These are phyloP conservation scores for Phytophthora sp. DNA, from an alignment of 352 stramenopile genomes.

Conservation along the genomic window DNA sequence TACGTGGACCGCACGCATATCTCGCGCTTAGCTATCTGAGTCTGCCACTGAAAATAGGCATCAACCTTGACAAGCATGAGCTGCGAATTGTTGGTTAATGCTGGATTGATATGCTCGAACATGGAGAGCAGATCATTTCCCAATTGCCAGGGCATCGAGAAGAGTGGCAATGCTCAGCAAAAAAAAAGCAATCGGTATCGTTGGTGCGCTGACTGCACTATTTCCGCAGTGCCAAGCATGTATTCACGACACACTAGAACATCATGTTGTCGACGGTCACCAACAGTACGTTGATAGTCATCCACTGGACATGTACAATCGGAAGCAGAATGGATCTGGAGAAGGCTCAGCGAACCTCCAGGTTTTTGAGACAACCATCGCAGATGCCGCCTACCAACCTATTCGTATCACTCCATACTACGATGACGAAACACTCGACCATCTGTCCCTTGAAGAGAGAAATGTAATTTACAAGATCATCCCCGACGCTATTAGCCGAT, in stretches of 20 bases:
- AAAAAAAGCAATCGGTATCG: neutral
- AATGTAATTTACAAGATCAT: conserved; percentile 63
- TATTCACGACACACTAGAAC: conserved; percentile 38
- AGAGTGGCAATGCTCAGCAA: neutral
- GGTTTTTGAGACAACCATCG: conserved; percentile 41
- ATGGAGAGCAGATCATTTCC: neutral
- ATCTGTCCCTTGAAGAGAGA: conserved; percentile 46
- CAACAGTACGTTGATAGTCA: conserved; percentile 36
- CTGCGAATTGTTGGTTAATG: too few relatives aligned
- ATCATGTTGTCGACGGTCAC: conserved; percentile 23
- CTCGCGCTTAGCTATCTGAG: neutral
- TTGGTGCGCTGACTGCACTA: neutral
- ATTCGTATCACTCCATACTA: conserved; percentile 82
- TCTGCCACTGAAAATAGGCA: neutral
- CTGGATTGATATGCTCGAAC: too few relatives aligned
- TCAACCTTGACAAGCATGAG: too few relatives aligned
- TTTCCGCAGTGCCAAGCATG: conserved; percentile 15
- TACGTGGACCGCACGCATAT: too few relatives aligned
- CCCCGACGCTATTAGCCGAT: conserved; percentile 68
- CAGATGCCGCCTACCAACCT: conserved; percentile 40
- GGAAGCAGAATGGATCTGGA: conserved; percentile 1
- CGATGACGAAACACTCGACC: conserved; percentile 56
- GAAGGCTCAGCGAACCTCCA: conserved; percentile 39
- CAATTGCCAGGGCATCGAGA: neutral
- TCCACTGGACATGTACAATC: conserved; percentile 22